Base-by-base conservation (phyloP, 2,329 filamentous ascomycete species). In the Epichloe uncinata region DNA sequence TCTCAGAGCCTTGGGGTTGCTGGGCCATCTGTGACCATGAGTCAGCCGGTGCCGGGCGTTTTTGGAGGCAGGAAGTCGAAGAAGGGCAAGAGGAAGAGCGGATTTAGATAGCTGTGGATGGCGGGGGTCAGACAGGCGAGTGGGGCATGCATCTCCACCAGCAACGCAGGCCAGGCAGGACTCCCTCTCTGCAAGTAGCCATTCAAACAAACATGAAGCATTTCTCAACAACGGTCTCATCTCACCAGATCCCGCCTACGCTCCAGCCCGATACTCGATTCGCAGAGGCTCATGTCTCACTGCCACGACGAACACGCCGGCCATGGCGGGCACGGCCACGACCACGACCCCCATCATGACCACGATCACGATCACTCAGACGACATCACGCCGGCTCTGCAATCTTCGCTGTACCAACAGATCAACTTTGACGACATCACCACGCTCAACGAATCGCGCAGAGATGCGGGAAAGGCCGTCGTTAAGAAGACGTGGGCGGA, bases 401-500 rank as follows among this genome's bases (percentile, higher is more conserved):
- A 97, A 67, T 84, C 83, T 59, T 88, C 89, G 41, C 81, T 98
- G 36, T 97, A 96, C 72, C 81, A 87, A 56, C 85, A 95, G 64
- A 89, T 98, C 67, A 81, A 90, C 65, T 96, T 97, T 69, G 84
- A 87, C 68, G 78, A 82, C 30, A 82, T 98, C 54, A 79, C 74
- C 37, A 93, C 91, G 0, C 71, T 96, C 49, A 98, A 98, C 66
- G 93, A 97, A 69, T 73, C 80, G 11, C 65, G 69, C 13, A 70
- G 80, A 7, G 78, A 82, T 52, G 77, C 82, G 0, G 93, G 90
- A 16, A 78, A 79, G 57, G 79, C 78, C 1, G 77, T 97, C 33
- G 79, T 94, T 36, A 82, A 88, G 69, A 98, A 98, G 74, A 87
- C 89, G 50, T 98, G 90, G 90, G 77, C 78, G 5, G 84, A 97